These are phyloP conservation scores for Tephrocybe sp. DNA, from an alignment of 768 basidiomycete genomes.

Conservation along the genomic window DNA sequence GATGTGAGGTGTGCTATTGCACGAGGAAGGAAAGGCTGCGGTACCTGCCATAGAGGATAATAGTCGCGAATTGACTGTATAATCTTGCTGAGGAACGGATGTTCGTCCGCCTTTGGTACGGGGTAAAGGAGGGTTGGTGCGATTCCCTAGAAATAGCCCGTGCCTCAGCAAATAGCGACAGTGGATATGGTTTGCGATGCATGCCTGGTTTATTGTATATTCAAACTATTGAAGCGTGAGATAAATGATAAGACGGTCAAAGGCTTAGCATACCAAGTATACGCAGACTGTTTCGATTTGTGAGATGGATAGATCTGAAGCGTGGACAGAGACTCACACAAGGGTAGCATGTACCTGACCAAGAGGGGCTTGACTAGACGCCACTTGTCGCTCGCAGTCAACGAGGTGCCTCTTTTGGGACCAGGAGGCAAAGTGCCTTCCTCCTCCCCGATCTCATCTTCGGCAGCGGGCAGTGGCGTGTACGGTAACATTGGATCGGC, in stretches of 20 bases:
- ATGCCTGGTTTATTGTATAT: conserved; percentile 87
- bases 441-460: conserved; percentile 43
- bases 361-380: conserved; percentile 77
- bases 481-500: conserved; percentile 35
- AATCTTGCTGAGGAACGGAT: conserved; percentile 69
- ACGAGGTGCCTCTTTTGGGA: conserved; percentile 45
- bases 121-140: conserved; percentile 90
- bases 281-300: conserved; percentile 32
- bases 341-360: conserved; percentile 85
- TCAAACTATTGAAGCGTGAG: conserved; percentile 59
- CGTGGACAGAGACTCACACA: conserved; percentile 58
- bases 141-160: conserved; percentile 59
- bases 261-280: conserved; percentile 39
- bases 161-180: background rate
- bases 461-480: conserved; percentile 39
- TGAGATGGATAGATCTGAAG: background rate
- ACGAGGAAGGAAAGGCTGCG: conserved; percentile 4
- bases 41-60: conserved; percentile 93
- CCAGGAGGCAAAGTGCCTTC: conserved; percentile 33
- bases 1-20: background rate
- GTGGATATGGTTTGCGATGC: conserved; percentile 7
- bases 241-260: background rate
- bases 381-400: conserved; percentile 80
- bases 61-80: conserved; percentile 89
- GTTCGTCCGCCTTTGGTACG: conserved; percentile 61